Percentiles rank a stretch among this genome's conserved stretches.
phyloP scores from a whole-genome alignment of 169 alveolate genomes.

The Plasmodium coatneyi region DNA sequence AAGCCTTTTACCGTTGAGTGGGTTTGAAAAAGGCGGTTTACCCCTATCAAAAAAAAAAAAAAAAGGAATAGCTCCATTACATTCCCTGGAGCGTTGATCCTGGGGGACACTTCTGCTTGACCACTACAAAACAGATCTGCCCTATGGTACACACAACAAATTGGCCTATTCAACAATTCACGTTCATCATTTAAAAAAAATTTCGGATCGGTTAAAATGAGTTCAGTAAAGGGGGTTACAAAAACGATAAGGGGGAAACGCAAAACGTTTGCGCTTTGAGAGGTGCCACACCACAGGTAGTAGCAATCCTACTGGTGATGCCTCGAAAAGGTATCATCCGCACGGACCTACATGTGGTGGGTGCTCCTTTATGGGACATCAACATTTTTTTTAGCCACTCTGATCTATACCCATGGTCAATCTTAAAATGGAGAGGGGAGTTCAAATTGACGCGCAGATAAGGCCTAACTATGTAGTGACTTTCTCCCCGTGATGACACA shows the following conservation, averaged over 20 bases:
- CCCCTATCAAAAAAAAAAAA: neutral
- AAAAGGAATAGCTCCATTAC: neutral
- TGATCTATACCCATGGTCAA: neutral
- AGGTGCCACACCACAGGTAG: neutral
- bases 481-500: neutral
- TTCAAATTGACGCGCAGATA: neutral
- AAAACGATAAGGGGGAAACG: neutral
- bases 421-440: neutral
- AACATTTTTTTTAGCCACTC: neutral
- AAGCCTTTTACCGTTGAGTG: neutral
- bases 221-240: neutral
- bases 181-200: neutral
- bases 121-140: neutral
- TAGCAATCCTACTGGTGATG: neutral
- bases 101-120: neutral
- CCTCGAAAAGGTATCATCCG: neutral
- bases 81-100: neutral
- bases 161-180: neutral
- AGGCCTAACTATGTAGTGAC: neutral
- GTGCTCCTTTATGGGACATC: neutral
- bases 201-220: neutral
- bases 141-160: neutral
- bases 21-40: neutral
- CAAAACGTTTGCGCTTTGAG: neutral
- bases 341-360: neutral